phyloP scores from a whole-genome alignment of 1,284 basidiomycete genomes.

The Trametes hirsuta region DNA sequence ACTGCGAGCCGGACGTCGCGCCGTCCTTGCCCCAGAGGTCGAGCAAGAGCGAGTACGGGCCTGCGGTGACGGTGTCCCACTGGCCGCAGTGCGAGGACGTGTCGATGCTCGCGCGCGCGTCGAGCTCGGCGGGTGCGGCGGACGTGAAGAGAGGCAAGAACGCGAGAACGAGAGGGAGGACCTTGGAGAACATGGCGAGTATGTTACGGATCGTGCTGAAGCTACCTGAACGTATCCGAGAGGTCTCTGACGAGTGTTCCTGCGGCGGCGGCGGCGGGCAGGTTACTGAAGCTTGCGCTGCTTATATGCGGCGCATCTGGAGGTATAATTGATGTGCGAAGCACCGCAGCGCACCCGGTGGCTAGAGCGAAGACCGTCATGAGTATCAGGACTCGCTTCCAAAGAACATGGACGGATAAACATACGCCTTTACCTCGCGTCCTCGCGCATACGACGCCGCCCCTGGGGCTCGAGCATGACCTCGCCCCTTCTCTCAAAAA shows the following conservation, averaged over 20 bases:
- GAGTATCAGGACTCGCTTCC: neutral
- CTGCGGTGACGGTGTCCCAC: conserved; percentile 51
- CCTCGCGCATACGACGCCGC: neutral
- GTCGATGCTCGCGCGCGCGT: conserved; percentile 30
- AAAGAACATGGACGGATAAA: conserved; percentile 16
- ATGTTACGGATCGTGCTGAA: neutral
- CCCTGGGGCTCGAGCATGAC: neutral
- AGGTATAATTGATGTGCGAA: neutral
- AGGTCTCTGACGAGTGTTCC: no score
- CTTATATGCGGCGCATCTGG: neutral
- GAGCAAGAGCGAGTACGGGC: conserved; percentile 50
- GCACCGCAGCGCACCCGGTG: neutral
- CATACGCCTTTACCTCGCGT: conserved; percentile 19
- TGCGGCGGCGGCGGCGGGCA: no score
- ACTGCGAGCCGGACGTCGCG: conserved; percentile 57
- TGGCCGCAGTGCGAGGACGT: conserved; percentile 47
- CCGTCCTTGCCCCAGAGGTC: conserved; percentile 56
- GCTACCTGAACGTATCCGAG: no score
- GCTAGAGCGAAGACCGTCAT: conserved; percentile 4
- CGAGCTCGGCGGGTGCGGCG: conserved; percentile 22
- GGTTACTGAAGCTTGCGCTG: neutral
- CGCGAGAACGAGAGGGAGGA: conserved; percentile 11
- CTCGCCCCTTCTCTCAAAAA: neutral
- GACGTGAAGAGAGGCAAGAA: conserved; percentile 15
- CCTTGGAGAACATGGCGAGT: conserved; percentile 18